A percentile compares a stretch with the other conserved stretches of the same genome.
phyloP scores from a whole-genome alignment of 1,284 basidiomycete genomes.

The Ustanciosporium gigantosporum region DNA sequence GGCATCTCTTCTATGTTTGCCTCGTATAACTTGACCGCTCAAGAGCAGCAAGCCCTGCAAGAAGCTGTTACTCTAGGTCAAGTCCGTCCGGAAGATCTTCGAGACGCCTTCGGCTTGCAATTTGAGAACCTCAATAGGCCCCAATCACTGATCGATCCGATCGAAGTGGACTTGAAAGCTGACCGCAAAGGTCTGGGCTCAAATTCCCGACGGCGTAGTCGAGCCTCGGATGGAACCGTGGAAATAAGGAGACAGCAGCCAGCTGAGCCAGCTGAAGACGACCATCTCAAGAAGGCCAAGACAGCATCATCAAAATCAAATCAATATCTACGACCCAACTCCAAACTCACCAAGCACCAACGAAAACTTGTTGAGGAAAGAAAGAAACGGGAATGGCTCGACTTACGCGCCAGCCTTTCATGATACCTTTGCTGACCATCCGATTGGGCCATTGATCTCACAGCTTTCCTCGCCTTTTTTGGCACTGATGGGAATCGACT shows the following conservation, averaged over 20 bases:
- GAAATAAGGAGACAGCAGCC: neutral
- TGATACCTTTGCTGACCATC: too few relatives aligned
- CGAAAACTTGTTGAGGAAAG: neutral
- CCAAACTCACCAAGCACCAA: neutral
- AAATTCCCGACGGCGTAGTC: neutral
- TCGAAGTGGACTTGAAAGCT: neutral
- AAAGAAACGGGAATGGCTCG: neutral
- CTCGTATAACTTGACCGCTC: neutral
- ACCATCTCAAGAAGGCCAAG: neutral
- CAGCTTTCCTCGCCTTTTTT: too few relatives aligned
- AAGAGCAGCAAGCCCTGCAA: neutral
- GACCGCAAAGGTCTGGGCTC: neutral
- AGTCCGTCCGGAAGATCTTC: neutral
- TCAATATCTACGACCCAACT: neutral
- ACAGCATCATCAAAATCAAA: neutral
- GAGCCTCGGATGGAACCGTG: neutral
- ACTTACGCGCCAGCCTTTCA: constrained; percentile 1
- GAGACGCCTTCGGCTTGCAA: neutral
- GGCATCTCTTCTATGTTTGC: neutral
- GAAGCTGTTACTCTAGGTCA: neutral
- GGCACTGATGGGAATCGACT: too few relatives aligned
- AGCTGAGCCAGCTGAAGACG: neutral
- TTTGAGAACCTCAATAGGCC: neutral
- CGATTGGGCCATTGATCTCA: too few relatives aligned
- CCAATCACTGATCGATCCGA: neutral